These are phyloP conservation scores for Penicillium canariense DNA, from an alignment of 495 filamentous ascomycete species.

Conservation along the genomic window DNA sequence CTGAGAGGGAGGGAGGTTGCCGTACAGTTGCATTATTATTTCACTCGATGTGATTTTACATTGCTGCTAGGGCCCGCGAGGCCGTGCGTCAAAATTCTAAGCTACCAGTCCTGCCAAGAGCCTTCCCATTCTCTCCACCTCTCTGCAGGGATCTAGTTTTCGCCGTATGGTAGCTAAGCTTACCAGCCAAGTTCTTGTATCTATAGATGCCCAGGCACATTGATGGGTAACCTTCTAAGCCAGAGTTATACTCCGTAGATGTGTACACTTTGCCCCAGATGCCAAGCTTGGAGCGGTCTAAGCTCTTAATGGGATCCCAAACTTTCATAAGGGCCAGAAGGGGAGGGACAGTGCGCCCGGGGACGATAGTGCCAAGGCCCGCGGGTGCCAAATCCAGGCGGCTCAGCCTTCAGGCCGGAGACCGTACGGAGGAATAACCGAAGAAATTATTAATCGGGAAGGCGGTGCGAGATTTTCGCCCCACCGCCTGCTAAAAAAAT, in stretches of 20 bases:
- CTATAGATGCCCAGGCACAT: neutral
- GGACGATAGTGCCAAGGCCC: neutral
- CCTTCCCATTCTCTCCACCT: neutral
- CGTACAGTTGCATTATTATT: neutral
- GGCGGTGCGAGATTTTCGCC: neutral
- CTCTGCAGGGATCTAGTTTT: neutral
- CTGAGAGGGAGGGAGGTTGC: neutral
- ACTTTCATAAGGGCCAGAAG: neutral
- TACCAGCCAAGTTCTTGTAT: neutral
- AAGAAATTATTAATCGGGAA: neutral
- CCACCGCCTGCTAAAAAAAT: neutral
- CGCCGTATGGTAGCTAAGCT: neutral
- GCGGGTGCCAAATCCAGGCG: neutral
- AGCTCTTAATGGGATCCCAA: neutral
- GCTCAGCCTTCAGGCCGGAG: neutral
- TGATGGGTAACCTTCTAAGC: too few species aligned
- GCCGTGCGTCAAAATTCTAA: neutral
- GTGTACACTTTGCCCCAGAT: neutral
- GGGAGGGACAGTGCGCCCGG: neutral
- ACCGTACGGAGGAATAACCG: neutral
- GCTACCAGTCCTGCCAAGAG: neutral
- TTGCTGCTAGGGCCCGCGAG: neutral
- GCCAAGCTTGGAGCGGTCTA: neutral
- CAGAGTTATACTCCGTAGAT: too few species aligned
- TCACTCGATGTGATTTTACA: neutral